A percentile compares a stretch with the other conserved stretches of the same genome.
phyloP scores from a whole-genome alignment of 2,329 filamentous ascomycete species.

The Didymella keratinophila region DNA sequence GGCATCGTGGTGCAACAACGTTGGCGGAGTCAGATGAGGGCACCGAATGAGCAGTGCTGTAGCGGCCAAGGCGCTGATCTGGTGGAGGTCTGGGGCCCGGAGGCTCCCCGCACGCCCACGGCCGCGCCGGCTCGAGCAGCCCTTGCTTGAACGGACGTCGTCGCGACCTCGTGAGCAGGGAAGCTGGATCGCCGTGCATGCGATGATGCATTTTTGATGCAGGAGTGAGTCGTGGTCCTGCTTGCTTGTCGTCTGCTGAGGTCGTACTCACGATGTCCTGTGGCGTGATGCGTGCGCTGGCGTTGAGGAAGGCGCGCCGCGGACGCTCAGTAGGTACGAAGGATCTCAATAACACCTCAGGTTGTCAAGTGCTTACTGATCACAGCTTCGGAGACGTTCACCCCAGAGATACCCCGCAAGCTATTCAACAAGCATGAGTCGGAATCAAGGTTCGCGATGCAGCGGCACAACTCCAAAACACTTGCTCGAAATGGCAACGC shows the following conservation, averaged over 20 bases:
- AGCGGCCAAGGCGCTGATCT: conserved; percentile 13
- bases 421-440: no score
- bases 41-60: conserved; percentile 12
- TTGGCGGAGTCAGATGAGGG: conserved; percentile 29
- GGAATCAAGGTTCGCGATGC: neutral
- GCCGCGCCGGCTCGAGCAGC: conserved; percentile 2
- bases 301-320: neutral
- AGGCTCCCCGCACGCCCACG: conserved; percentile 22
- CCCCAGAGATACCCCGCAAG: conserved; percentile 3
- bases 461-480: conserved; percentile 15
- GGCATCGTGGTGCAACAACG: conserved; percentile 27
- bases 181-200: neutral
- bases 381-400: neutral
- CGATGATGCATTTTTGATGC: neutral
- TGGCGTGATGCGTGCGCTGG: conserved; percentile 27
- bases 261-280: conserved; percentile 17
- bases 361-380: neutral
- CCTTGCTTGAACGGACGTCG: conserved; percentile 10
- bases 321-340: neutral
- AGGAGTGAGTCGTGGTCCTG: neutral
- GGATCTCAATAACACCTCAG: no score
- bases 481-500: conserved; percentile 31
- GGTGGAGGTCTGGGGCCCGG: conserved; percentile 2
- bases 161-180: conserved; percentile 16
- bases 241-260: neutral